These are phyloP conservation scores for Paramecium sonneborni DNA, from an alignment of 73 alveolate genomes.

Conservation along the genomic window DNA sequence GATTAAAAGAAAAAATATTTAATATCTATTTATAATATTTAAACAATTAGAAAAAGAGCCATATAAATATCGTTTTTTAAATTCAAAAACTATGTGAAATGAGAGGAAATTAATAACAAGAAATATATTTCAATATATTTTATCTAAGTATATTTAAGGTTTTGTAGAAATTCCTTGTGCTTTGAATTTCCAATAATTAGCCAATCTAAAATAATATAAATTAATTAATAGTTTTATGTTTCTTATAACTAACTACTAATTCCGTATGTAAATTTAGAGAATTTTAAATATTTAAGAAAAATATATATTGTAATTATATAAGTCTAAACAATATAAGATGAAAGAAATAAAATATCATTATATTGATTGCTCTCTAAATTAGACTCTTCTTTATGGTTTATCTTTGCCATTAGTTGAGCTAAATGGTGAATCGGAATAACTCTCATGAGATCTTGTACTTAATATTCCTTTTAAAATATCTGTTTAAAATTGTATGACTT, in stretches of 20 bases:
- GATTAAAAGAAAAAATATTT: no score
- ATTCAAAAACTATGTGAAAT: no score
- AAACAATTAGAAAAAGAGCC: no score
- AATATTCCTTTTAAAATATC: neutral
- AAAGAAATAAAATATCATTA: neutral
- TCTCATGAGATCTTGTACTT: neutral
- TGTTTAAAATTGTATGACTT: neutral
- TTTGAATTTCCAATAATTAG: neutral
- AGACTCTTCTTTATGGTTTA: neutral
- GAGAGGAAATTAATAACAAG: no score
- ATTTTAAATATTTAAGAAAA: neutral
- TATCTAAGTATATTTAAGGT: no score
- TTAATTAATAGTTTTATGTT: no score
- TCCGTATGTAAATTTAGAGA: neutral
- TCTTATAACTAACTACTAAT: no score
- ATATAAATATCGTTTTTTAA: no score
- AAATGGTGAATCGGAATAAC: neutral
- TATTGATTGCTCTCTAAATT: neutral
- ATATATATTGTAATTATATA: neutral
- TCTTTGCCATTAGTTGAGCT: neutral
- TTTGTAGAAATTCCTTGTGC: neutral
- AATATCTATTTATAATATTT: no score
- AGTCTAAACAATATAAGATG: neutral
- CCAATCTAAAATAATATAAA: neutral
- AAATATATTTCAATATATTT: no score